Evolutionary conservation across 345 rosid genomes (phyloP).

Genomic region (Psidium friedrichsthalianum): DNA sequence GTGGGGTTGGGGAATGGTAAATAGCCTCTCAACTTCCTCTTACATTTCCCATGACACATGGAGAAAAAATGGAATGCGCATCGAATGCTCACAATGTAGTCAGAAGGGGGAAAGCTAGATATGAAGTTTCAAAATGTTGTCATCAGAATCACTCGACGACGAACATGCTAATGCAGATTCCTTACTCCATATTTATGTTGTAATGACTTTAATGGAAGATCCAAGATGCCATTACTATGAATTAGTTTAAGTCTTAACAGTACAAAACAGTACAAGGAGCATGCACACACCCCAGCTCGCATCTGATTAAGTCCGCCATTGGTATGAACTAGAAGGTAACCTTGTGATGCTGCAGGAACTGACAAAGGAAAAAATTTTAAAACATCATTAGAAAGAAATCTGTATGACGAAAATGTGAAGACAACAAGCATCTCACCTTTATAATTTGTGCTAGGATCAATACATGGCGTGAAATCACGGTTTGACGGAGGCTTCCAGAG

Average conservation of each 20-base stretch:
- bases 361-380: background rate
- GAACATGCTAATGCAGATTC: background rate
- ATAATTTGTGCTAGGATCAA: conserved; percentile 40
- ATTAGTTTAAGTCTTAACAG: background rate
- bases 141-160: background rate
- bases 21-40: background rate
- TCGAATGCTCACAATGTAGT: background rate
- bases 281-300: conserved; percentile 74
- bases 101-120: background rate
- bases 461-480: conserved; percentile 54
- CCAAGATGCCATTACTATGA: background rate
- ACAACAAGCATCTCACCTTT: conserved; percentile 26
- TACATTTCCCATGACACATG: background rate
- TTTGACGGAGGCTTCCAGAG: conserved; percentile 74
- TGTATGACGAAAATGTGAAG: background rate
- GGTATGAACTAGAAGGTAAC: conserved; percentile 84
- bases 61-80: background rate
- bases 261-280: background rate
- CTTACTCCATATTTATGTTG: background rate
- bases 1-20: background rate
- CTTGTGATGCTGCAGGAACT: conserved; percentile 35
- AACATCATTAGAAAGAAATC: background rate
- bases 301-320: conserved; percentile 98
- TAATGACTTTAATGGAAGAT: background rate
- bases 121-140: background rate